phyloP scores from a whole-genome alignment of 768 basidiomycete species.

The Gymnopilus dilepis region DNA sequence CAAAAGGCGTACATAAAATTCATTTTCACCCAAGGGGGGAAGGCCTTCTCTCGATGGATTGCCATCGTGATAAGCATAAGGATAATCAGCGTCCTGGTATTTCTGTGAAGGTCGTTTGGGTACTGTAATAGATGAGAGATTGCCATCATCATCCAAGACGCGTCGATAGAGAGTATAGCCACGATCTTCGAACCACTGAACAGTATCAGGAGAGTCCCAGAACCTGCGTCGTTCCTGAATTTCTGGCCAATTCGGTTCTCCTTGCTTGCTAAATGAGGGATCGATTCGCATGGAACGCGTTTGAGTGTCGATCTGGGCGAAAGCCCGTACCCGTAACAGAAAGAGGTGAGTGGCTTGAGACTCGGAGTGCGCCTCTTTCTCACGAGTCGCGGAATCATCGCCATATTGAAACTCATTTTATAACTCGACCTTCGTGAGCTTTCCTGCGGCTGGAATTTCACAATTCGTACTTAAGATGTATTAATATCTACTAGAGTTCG shows the following conservation, averaged over 20 bases:
- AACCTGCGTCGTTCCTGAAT: conserved; percentile 2
- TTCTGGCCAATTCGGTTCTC: neutral
- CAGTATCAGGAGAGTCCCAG: conserved; percentile 9
- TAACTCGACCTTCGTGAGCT: no score
- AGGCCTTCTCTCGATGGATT: neutral
- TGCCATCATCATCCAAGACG: neutral
- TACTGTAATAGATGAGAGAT: neutral
- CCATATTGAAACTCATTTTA: no score
- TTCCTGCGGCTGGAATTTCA: no score
- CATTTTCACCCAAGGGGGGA: neutral
- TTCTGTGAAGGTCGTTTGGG: neutral
- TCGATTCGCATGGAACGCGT: neutral
- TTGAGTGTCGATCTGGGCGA: no score
- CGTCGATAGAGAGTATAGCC: conserved; percentile 13
- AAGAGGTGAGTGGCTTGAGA: no score
- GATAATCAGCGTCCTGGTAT: conserved; percentile 4
- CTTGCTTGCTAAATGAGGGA: neutral
- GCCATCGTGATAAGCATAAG: conserved; percentile 14
- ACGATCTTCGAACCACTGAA: conserved; percentile 8
- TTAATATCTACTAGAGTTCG: no score
- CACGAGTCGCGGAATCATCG: no score
- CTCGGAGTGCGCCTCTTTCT: no score
- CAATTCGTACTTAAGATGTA: no score
- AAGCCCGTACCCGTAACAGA: no score
- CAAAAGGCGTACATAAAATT: neutral